Conservation (phyloP, 2,329 filamentous ascomycete genomes). For the Dichotomopilus funicola region DNA sequence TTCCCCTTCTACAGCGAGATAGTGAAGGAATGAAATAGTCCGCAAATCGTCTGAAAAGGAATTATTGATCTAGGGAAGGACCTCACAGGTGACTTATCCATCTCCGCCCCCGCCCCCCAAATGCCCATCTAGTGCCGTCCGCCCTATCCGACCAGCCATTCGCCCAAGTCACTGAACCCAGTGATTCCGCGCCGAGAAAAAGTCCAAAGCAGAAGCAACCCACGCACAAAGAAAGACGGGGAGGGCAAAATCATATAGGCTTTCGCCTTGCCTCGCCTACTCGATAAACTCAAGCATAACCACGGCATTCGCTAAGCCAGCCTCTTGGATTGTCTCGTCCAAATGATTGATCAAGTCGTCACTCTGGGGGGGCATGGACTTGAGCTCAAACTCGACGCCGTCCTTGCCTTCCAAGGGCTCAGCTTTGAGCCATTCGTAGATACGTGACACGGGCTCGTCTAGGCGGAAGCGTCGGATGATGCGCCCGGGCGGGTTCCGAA, state of each 20-base stretch:
- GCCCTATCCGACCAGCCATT: too few species aligned
- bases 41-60: too few species aligned
- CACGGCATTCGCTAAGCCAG: constrained; percentile 83
- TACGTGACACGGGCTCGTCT: constrained; percentile 67
- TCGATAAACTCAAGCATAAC: constrained; percentile 91
- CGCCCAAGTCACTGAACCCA: neutral
- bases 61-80: too few species aligned
- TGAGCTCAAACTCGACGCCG: constrained; percentile 77
- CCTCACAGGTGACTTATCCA: too few species aligned
- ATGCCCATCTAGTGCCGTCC: too few species aligned
- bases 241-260: neutral
- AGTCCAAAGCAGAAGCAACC: neutral
- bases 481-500: constrained; percentile 76
- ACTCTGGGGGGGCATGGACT: constrained; percentile 65
- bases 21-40: too few species aligned
- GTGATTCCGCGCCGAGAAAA: neutral
- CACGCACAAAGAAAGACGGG: neutral
- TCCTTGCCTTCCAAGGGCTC: constrained; percentile 74
- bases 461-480: constrained; percentile 81
- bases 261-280: constrained; percentile 5
- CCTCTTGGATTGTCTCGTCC: constrained; percentile 68
- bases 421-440: constrained; percentile 97
- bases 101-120: too few species aligned
- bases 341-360: constrained; percentile 75
- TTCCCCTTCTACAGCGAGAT: too few species aligned